Evolutionary conservation across 1,284 basidiomycete genomes (phyloP), one percentile per base, ranked within the genome.

Genomic region (Pseudozyma sp.): DNA sequence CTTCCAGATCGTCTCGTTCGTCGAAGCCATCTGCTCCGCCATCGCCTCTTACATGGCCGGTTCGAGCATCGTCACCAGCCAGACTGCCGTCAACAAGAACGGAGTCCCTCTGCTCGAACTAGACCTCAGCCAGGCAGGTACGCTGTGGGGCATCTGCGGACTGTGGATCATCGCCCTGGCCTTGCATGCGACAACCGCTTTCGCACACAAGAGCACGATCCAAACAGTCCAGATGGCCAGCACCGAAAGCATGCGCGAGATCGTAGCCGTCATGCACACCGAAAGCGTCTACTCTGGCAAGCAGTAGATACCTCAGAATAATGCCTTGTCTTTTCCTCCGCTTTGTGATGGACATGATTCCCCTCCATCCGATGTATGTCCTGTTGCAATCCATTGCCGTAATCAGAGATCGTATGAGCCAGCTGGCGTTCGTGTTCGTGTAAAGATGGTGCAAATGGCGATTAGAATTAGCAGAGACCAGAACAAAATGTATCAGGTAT

Each of bases 111-210:
- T 73, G 44, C 33, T 73, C 34, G 70, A 73, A 14, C 44, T 73
- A 7, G 70, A 73, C 39, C 63, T 73, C 43, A 65, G 61, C 54
- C 70, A 73, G 40, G 70, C 70, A 11, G 70, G 54, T 4, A 73
- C 70, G 17, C 47, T 73, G 40, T 73, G 70, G 70, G 70, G 70
- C 14, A 73, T 73, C 48, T 73, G 70, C 43, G 70, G 57, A 3
- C 29, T 73, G 34, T 73, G 70, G 70, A 68, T 73, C 19, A 10
- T 68, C n/a, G 70, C 65, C 0, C 40, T 73, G 24, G 51, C 24
- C 7, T 33, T 73, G 43, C 70, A 73, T 17, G 70, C 61, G 5
- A 42, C 65, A 1, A 73, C 70, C 19, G 65, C 70, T 5, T 73
- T 73, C n/a, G 65, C 70, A 2, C 57, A 68, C 57, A 73, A 73